Evolutionary conservation across 495 filamentous ascomycete genomes (phyloP), one percentile per base, ranked within the genome.

Genomic region (Hyaloscypha finlandica): DNA sequence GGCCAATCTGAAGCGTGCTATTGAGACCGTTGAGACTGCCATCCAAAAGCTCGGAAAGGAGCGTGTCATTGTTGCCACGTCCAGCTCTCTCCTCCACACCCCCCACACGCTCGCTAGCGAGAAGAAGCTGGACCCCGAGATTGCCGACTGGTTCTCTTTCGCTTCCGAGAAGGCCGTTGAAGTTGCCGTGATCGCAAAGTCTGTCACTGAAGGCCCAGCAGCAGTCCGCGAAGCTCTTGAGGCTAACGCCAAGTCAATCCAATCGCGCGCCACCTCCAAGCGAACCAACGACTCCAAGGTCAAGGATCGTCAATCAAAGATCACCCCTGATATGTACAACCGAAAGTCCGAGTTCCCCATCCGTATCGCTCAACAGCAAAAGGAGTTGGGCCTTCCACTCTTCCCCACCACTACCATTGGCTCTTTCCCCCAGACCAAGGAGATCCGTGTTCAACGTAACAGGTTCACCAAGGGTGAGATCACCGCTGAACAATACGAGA

Each of bases 321-420:
- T 99, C 76, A 93, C 92, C 66, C 77, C 86, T 20, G 87, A 88
- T 62, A 85, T 90, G 90, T 93, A 97, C 88, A 88, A 94, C 84
- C 92, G 95, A 81, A 89, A 93, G 83, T 93, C 93, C 70, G 78
- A 84, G 56, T 99, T 99, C 86, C 83, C 91, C 11, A 81, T 76
- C 69, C 90, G 95, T 76, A 92, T 94, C 73, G 84, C 90, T 42
- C 84, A 90, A 78, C 95, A 99, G 83, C 89, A 92, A 81, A 86
- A 88, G 79, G 83, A 88, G 75, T 90, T 99, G 76, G 91, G 90
- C 73, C 92, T 99, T 60, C 95, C 95, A 71, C 83, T 93, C 65
- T 98, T 99, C 91, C 95, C 95, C 68, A 99, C 95, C 76, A 99
- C 95, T 78, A 98, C 95, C 76, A 99, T 99, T 68, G 95, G 95